Base-by-base conservation (phyloP, 192 early-diverging fungal genomes). In the Kickxella alabastrina region DNA sequence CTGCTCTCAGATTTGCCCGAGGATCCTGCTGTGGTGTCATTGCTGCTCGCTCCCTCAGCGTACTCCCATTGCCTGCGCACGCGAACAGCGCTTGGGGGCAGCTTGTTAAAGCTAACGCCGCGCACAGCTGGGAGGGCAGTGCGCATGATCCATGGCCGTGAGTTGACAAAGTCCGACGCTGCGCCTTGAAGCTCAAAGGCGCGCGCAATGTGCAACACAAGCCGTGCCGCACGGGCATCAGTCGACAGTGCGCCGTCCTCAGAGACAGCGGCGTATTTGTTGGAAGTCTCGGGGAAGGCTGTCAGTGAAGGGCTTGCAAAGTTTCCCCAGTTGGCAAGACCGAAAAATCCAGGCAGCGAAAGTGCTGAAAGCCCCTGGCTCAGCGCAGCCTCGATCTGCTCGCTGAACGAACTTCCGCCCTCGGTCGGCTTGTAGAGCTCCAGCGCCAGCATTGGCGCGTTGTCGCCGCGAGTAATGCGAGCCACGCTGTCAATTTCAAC, bases 1-100 rank as follows among this genome's bases (percentile, higher is more conserved):
- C 32, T 41, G 35, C 49, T 34, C 19, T 54, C 32, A 50, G 90
- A 93, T 23, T 78, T 59, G 29, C 83, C 86, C 23, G 22, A 21
- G 22, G 9, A 3, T 7, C 8, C 22, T 24, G 40, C 3, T 15
- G 9, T 15, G 6, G 21, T 14, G 6, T 40, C 24, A 17, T 35
- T 8, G 29, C 24, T 22, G 5, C 8, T 24, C 37, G 39, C 4
- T 27, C 48, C 14, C 13, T 49, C 54, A 13, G 24, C 27, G 44
- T 32, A 38, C 34, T 75, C 71, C 64, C 71, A 62, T 43, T 75
- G 71, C 3, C 71, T 53, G 21, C 71, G 71, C 4, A 67, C 60
- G 14, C 48, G 35, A 2, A 75, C 56, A 4, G 59, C 59, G 15
- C 1, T 21, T 28, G 22, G 12, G 1, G 71, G 38, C 19, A 75